A percentile compares a stretch with the other conserved stretches of the same genome.
phyloP scores from a whole-genome alignment of 148 eudicot genomes.

The Nyssa sinensis region DNA sequence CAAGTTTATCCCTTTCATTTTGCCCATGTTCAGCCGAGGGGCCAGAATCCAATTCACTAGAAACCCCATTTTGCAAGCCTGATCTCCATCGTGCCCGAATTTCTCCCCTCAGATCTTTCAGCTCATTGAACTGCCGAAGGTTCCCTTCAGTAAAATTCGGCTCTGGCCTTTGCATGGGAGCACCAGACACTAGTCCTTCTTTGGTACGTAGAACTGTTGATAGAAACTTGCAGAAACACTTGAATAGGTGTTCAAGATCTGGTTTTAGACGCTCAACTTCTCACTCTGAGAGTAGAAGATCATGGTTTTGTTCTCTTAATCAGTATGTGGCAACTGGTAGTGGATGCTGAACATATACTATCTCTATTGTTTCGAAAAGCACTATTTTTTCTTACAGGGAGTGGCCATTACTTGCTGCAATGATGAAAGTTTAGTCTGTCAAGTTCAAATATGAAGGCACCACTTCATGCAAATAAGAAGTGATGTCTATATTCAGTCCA shows the following conservation, averaged over 20 bases:
- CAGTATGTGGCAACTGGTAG: constrained; percentile 47
- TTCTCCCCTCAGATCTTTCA: constrained; percentile 47
- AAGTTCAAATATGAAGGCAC: background rate
- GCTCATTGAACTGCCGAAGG: constrained; percentile 59
- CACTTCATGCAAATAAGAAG: background rate
- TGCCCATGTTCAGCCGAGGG: constrained; percentile 58
- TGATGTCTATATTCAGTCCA: too few relatives aligned
- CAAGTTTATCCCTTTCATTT: constrained; percentile 58
- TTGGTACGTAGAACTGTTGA: constrained; percentile 31
- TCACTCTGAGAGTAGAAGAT: constrained; percentile 49
- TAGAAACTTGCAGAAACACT: constrained; percentile 3
- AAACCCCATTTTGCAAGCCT: constrained; percentile 59
- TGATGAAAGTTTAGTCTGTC: background rate
- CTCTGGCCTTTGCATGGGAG: constrained; percentile 56
- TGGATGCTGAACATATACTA: constrained; percentile 10
- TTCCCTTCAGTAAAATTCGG: constrained; percentile 46
- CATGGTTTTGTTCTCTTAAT: constrained; percentile 80
- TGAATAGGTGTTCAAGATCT: constrained; percentile 40
- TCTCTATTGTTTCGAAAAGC: constrained; percentile 5
- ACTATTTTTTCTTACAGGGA: background rate
- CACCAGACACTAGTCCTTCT: constrained; percentile 43
- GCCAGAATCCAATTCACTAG: constrained; percentile 20
- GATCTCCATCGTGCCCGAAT: constrained; percentile 23
- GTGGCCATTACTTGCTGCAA: background rate
- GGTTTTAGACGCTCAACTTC: constrained; percentile 61